A percentile compares a stretch with the other conserved stretches of the same genome.
phyloP scores from a whole-genome alignment of 352 stramenopile species.

The Phytopythium cucurbitacearum region DNA sequence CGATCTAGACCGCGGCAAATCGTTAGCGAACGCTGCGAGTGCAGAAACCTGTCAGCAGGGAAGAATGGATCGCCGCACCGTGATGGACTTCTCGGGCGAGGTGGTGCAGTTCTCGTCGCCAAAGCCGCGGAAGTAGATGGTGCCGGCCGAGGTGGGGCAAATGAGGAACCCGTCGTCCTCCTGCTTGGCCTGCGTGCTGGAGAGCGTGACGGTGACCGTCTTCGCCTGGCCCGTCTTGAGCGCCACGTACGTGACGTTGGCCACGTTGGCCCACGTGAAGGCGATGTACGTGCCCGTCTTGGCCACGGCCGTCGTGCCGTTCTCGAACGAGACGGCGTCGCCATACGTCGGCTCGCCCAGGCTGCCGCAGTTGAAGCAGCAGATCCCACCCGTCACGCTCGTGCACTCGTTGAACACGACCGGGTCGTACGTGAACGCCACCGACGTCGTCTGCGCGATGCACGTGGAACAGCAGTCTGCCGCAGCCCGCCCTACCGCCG shows the following conservation, averaged over 20 bases:
- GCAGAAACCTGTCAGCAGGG: not conserved
- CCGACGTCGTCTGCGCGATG: conserved; percentile 59
- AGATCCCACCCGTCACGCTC: conserved; percentile 41
- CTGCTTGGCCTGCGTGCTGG: conserved; percentile 24
- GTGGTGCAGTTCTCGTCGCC: conserved; percentile 42
- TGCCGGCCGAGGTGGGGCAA: conserved; percentile 44
- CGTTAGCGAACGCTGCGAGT: not conserved
- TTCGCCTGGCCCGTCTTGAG: conserved; percentile 66
- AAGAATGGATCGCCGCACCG: conserved; percentile 14
- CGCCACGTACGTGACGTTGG: conserved; percentile 62
- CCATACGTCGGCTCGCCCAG: conserved; percentile 31
- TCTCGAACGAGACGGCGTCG: conserved; percentile 28
- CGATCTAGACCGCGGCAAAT: conserved; percentile 8
- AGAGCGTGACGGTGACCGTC: conserved; percentile 41
- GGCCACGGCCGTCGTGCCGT: conserved; percentile 53
- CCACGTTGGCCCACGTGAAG: conserved; percentile 38
- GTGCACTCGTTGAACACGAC: conserved; percentile 51
- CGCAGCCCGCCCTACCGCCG: conserved; percentile 11
- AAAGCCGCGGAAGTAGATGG: conserved; percentile 60
- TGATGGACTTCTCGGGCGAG: conserved; percentile 40
- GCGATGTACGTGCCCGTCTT: conserved; percentile 45
- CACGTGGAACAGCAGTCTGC: conserved; percentile 57
- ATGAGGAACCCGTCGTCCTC: conserved; percentile 52
- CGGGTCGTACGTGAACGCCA: conserved; percentile 64
- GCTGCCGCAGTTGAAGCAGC: conserved; percentile 65